Evolutionary conservation across 1,284 basidiomycete genomes (phyloP), one percentile per base, ranked within the genome.

Genomic region (Malassezia globosa): DNA sequence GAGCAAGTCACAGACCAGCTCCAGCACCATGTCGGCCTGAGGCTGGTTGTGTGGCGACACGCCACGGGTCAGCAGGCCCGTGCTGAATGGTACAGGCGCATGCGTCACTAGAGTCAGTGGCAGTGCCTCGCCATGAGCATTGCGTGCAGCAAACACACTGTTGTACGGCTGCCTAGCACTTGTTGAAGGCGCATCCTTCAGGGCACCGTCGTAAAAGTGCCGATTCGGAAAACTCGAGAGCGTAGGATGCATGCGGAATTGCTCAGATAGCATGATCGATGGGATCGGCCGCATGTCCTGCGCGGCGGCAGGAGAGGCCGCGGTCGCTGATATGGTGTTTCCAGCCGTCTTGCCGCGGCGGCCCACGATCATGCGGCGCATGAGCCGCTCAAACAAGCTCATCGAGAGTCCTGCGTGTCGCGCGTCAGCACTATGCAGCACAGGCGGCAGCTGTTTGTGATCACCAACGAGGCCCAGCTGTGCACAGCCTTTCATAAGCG

Each of bases 361-460:
- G 8, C n/a, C 25, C 11, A 10, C 24, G 16, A 60, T 57, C 85
- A 85, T 75, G 48, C 80, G 77, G 76, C 59, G 82, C 77, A 85
- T 84, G 41, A 95, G 75, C 24, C 89, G 77, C 72, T 95, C 89
- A 59, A 95, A 95, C 23, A 95, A 76, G 72, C 85, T 87, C 16
- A 80, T 78, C 1, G 81, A 81, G 14, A 90, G 75, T 1, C 85
- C 87, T 76, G 73, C 62, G 80, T 77, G 1, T 84, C 85, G 47
- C 27, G 55, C 54, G 33, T 48, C 54, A 6, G 42, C 21, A 37
- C 66, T 60, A 18, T 80, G 77, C 53, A 92, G 86, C 46, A 94
- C 81, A 0, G 90, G 87, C 18, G 89, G 87, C n/a, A 94, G 77
- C 70, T 95, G 90, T 70, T 90, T 90, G 73, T 95, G 90, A 74